These are phyloP conservation scores for Penicillium antarcticum DNA, from an alignment of 495 filamentous ascomycete species.

Conservation along the genomic window DNA sequence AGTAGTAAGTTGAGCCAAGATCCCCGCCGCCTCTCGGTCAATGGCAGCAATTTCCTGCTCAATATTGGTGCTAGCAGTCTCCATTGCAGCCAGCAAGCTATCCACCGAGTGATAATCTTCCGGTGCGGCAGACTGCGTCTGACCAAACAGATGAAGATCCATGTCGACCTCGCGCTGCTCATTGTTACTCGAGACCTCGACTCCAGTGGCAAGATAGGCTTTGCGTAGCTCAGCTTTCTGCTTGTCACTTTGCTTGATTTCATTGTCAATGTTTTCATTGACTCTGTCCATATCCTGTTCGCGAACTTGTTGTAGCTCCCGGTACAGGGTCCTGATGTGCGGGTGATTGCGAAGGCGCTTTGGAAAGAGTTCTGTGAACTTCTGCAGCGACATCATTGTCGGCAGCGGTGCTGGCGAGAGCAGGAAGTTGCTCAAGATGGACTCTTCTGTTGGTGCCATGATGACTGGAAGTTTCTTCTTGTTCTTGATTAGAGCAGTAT, in stretches of 20 bases:
- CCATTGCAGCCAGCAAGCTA: constrained; percentile 65
- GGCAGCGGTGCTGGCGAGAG: constrained; percentile 71
- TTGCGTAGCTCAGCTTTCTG: constrained; percentile 61
- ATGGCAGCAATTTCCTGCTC: constrained; percentile 62
- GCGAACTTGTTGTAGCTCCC: constrained; percentile 70
- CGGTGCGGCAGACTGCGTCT: constrained; percentile 35
- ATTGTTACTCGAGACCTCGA: constrained; percentile 49
- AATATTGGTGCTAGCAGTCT: constrained; percentile 59
- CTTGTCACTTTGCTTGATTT: constrained; percentile 60
- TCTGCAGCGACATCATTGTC: constrained; percentile 64
- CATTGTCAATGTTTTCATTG: constrained; percentile 61
- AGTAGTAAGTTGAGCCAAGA: constrained; percentile 58
- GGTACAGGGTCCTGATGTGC: constrained; percentile 71
- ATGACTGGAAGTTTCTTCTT: neutral
- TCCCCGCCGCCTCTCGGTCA: constrained; percentile 58
- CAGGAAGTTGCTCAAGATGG: constrained; percentile 74
- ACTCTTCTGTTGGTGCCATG: constrained; percentile 70
- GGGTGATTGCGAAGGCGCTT: constrained; percentile 64
- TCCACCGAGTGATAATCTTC: constrained; percentile 55
- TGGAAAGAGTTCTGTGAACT: constrained; percentile 78
- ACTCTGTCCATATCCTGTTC: constrained; percentile 66
- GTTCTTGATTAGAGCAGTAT: neutral
- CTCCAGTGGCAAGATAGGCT: constrained; percentile 49
- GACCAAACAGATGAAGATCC: constrained; percentile 69
- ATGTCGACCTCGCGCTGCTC: constrained; percentile 69